A percentile compares a stretch with the other conserved stretches of the same genome.
Evolutionary conservation across 2,329 filamentous ascomycete genomes (phyloP).

Genomic region (Onygenales sp.): DNA sequence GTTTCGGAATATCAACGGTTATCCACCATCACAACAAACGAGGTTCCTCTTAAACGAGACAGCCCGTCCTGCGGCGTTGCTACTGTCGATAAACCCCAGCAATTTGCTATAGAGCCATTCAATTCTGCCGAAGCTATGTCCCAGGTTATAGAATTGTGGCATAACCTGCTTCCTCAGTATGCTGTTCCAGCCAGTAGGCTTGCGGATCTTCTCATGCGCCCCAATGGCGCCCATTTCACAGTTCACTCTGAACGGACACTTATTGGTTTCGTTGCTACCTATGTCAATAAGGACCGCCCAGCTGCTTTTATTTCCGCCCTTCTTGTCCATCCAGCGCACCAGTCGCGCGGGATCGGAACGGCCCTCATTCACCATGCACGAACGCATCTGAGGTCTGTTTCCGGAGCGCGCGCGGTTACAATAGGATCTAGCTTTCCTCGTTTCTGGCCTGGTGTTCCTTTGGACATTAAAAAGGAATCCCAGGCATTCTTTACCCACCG

Average conservation of each 20-base stretch:
- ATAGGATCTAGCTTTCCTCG: constrained; percentile 30
- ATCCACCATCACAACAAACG: too few species aligned
- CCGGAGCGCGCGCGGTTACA: constrained; percentile 9
- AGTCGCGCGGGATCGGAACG: constrained; percentile 17
- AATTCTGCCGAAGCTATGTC: constrained; percentile 3
- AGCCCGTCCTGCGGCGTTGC: constrained; percentile 26
- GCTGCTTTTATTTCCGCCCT: constrained; percentile 12
- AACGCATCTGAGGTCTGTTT: constrained; percentile 2
- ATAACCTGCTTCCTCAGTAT: constrained; percentile 8
- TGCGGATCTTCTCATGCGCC: constrained; percentile 5
- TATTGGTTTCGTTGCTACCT: constrained; percentile 10
- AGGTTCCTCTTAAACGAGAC: constrained; percentile 25
- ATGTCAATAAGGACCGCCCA: constrained; percentile 8
- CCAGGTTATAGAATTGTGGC: constrained; percentile 7
- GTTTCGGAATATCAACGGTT: constrained; percentile 20
- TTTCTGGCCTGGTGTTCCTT: constrained; percentile 38
- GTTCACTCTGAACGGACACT: neutral
- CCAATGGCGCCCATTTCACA: constrained; percentile 9
- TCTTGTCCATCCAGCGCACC: constrained; percentile 14
- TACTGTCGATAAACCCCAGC: constrained; percentile 16
- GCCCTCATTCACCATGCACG: constrained; percentile 8
- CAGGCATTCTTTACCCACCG: constrained; percentile 35
- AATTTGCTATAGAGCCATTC: constrained; percentile 7
- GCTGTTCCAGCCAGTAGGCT: constrained; percentile 5
- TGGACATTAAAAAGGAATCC: constrained; percentile 23